Conservation (phyloP, 176 grass and related monocot genomes). For the Paspalum notatum region DNA sequence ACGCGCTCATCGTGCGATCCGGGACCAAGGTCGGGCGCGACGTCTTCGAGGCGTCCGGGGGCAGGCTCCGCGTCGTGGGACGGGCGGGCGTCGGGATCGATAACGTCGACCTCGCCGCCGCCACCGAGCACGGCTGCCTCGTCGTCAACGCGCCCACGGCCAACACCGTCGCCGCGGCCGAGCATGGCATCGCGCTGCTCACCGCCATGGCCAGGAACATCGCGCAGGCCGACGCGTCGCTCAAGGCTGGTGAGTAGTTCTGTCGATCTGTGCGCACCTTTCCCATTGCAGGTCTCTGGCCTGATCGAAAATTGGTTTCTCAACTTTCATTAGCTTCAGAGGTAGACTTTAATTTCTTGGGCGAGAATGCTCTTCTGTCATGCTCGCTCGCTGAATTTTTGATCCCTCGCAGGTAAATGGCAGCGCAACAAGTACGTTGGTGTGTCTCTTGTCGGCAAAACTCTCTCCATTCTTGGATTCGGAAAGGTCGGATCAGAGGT, state of each 20-base stretch:
- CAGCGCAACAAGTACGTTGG: conserved; percentile 83
- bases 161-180: conserved; percentile 80
- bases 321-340: neutral
- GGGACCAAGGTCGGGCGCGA: conserved; percentile 77
- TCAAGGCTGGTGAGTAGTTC: conserved; percentile 66
- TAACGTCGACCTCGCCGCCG: conserved; percentile 89
- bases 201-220: conserved; percentile 77
- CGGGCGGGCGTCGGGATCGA: conserved; percentile 85
- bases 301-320: too few species aligned
- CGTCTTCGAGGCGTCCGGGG: conserved; percentile 73
- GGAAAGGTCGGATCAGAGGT: conserved; percentile 91
- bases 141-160: conserved; percentile 92
- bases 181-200: conserved; percentile 80
- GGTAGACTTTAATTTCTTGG: neutral
- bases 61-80: conserved; percentile 75
- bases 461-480: conserved; percentile 74
- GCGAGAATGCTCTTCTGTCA: neutral
- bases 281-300: neutral
- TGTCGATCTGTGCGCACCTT: neutral
- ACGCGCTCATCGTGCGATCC: conserved; percentile 82
- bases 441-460: conserved; percentile 85
- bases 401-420: conserved; percentile 62
- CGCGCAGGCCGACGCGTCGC: conserved; percentile 77
- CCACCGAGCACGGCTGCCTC: conserved; percentile 87
- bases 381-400: conserved; percentile 6